Base-by-base conservation (phyloP, 331 rosid genomes). In the Saraca asoca region DNA sequence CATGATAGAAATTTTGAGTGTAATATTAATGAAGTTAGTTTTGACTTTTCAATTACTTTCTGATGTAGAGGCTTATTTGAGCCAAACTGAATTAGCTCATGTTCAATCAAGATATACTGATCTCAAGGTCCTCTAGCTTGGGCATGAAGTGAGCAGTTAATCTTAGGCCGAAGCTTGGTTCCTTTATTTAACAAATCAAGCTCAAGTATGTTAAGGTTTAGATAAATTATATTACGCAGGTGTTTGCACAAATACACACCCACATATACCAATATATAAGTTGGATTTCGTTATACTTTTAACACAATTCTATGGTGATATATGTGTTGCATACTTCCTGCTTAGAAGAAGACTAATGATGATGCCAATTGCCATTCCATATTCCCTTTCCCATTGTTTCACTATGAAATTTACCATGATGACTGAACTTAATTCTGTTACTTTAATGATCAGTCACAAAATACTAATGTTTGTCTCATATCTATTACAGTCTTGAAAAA, bases 401-500 rank as follows among this genome's bases (percentile, higher is more conserved):
- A 34, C 42, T 45, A 29, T 45, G 41, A 0, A 72, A 50, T 14
- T 51, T 45, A 19, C 20, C 19, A 10, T 57, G 24, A 51, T 55
- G 24, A 41, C 37, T 57, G 31, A 62, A 68, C 62, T 63, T 50
- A 9, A 5, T 42, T 68, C 34, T 31, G 24, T 35, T 33, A 38
- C 49, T 52, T 45, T 37, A 38, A 37, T 49, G 58, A 52, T 57
- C 46, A 44, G 20, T 16, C 44, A 29, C 58, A 64, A 17, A 18
- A 45, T 52, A 43, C 57, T 76, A 20, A 75, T 68, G 12, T 51
- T 62, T 53, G 34, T 42, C 9, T 70, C 34, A 19, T 55, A 16
- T 60, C 45, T 58, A 19, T 73, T 72, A 61, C 85, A 93, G 98
- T 82, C 80, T 93, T 58, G 95, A 93, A 51, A 93, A 93, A 44